Evolutionary conservation across 495 filamentous ascomycete species (phyloP).

Genomic region (Hyphodiscus hymeniophilus): DNA sequence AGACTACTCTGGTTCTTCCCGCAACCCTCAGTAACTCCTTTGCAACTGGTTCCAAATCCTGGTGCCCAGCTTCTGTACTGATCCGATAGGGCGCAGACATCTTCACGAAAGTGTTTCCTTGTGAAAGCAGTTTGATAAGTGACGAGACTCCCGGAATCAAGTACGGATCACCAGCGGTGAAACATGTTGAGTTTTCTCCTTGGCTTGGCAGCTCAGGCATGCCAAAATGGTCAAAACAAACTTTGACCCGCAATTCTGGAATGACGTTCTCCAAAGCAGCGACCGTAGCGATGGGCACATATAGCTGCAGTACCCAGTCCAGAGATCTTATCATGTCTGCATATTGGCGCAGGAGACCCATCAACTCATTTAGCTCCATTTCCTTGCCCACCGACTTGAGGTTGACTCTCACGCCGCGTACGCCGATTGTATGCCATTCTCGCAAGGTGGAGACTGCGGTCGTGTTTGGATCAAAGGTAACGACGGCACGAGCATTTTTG

Average conservation of each 20-base stretch:
- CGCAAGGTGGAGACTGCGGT: slow-evolving; percentile 27
- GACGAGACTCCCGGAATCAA: slow-evolving; percentile 35
- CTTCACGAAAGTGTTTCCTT: slow-evolving; percentile 38
- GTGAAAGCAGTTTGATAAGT: slow-evolving; percentile 31
- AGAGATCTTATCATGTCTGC: slow-evolving; percentile 34
- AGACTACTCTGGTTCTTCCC: slow-evolving; percentile 31
- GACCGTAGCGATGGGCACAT: slow-evolving; percentile 35
- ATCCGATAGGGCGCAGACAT: slow-evolving; percentile 42
- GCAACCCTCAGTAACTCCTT: slow-evolving; percentile 31
- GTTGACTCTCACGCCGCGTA: slow-evolving; percentile 44
- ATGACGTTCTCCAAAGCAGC: slow-evolving; percentile 34
- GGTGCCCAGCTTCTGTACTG: slow-evolving; percentile 28
- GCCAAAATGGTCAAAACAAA: slow-evolving; percentile 46
- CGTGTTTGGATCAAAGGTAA: slow-evolving; percentile 38
- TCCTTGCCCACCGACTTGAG: slow-evolving; percentile 29
- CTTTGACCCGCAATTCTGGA: slow-evolving; percentile 33
- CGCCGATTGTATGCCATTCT: slow-evolving; percentile 40
- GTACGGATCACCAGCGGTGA: slow-evolving; percentile 27
- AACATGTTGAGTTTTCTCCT: background rate
- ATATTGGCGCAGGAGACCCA: slow-evolving; percentile 30
- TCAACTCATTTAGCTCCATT: slow-evolving; percentile 14
- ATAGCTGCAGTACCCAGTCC: slow-evolving; percentile 43
- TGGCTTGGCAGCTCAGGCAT: slow-evolving; percentile 19
- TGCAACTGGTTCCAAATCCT: slow-evolving; percentile 33
- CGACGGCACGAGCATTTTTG: slow-evolving; percentile 37